phyloP scores from a whole-genome alignment of 2,329 filamentous ascomycete genomes.

The Ramularia endophylla region DNA sequence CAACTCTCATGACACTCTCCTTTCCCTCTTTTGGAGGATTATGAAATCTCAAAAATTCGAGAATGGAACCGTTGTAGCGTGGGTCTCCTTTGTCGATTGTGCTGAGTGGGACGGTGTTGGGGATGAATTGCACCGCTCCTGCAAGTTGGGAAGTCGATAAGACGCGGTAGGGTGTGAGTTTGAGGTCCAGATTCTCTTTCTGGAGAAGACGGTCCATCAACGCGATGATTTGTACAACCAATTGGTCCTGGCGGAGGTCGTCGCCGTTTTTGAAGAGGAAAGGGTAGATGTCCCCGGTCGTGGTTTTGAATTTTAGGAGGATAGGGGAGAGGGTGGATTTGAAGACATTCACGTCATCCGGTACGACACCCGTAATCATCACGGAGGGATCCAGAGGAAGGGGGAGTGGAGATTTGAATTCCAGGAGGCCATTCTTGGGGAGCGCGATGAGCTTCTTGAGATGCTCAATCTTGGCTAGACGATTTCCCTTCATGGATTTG shows the following conservation, averaged over 20 bases:
- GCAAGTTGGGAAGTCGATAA: slow-evolving; percentile 85
- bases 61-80: slow-evolving; percentile 71
- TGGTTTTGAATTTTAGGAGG: slow-evolving; percentile 82
- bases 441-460: slow-evolving; percentile 81
- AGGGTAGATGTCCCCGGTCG: slow-evolving; percentile 70
- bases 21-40: slow-evolving; percentile 87
- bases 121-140: slow-evolving; percentile 89
- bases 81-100: slow-evolving; percentile 57
- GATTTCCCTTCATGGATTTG: slow-evolving; percentile 70
- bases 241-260: slow-evolving; percentile 90
- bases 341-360: slow-evolving; percentile 85
- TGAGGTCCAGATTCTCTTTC: slow-evolving; percentile 94
- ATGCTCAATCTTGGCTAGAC: slow-evolving; percentile 72
- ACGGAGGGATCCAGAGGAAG: slow-evolving; percentile 83
- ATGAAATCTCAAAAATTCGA: slow-evolving; percentile 80
- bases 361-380: slow-evolving; percentile 69
- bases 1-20: slow-evolving; percentile 64
- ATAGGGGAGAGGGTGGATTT: slow-evolving; percentile 92
- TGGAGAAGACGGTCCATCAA: slow-evolving; percentile 94
- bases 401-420: slow-evolving; percentile 78
- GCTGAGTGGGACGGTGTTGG: slow-evolving; percentile 70
- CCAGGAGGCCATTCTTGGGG: slow-evolving; percentile 79
- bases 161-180: slow-evolving; percentile 92
- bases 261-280: slow-evolving; percentile 92
- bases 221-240: slow-evolving; percentile 96